A percentile compares a stretch with the other conserved stretches of the same genome.
Evolutionary conservation across 179 eudicot species (phyloP).

Genomic region (Gypsophila paniculata): DNA sequence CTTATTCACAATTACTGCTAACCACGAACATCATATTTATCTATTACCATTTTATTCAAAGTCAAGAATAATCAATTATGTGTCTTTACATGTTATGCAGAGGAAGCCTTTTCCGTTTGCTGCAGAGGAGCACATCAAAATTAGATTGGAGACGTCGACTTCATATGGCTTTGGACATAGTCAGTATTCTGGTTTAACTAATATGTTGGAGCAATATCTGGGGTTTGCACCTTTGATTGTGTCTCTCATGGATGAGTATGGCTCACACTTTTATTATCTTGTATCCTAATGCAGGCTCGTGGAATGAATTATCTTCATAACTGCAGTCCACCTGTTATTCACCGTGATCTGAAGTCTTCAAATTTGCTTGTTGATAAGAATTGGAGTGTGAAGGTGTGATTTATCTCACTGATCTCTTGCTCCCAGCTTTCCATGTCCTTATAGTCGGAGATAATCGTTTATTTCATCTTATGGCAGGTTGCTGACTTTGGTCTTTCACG

Average conservation of each 20-base stretch:
- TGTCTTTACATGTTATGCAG: slow-evolving; percentile 36
- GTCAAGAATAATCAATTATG: neutral
- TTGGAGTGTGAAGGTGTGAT: slow-evolving; percentile 91
- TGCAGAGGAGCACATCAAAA: slow-evolving; percentile 66
- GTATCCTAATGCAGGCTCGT: slow-evolving; percentile 55
- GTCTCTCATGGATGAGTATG: slow-evolving; percentile 2
- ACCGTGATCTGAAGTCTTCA: slow-evolving; percentile 92
- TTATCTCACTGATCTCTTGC: neutral
- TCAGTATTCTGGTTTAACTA: slow-evolving; percentile 38
- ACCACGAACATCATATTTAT: neutral
- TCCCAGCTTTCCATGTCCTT: neutral
- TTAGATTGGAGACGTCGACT: slow-evolving; percentile 88
- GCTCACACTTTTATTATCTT: slow-evolving; percentile 6
- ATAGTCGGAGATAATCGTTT: slow-evolving; percentile 7
- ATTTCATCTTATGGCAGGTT: slow-evolving; percentile 46
- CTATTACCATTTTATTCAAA: neutral
- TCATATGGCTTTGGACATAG: slow-evolving; percentile 93
- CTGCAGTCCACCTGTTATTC: slow-evolving; percentile 78
- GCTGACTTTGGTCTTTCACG: slow-evolving; percentile 99
- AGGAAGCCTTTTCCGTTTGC: slow-evolving; percentile 82
- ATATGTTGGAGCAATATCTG: neutral
- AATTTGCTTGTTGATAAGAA: slow-evolving; percentile 92
- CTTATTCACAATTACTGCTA: neutral
- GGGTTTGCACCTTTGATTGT: slow-evolving; percentile 2
- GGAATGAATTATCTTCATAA: slow-evolving; percentile 97